Evolutionary conservation across 176 grass and related monocot species (phyloP).

Genomic region (Musa schizocarpa): DNA sequence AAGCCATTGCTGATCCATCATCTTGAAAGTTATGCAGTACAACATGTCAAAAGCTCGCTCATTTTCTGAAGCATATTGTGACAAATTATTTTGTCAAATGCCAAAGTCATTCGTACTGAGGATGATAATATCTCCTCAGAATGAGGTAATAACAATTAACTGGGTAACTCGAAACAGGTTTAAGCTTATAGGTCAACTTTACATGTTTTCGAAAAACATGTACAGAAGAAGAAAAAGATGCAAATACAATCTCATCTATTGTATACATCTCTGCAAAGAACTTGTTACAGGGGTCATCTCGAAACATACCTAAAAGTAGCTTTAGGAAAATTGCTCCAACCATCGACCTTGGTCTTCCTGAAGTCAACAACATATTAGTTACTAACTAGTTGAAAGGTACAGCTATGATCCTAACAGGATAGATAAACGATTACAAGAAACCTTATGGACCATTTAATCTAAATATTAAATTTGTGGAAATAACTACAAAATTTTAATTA

Average conservation of each 20-base stretch:
- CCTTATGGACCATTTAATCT: background rate
- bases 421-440: background rate
- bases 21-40: conserved; percentile 86
- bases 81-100: background rate
- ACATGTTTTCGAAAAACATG: background rate
- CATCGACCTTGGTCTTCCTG: conserved; percentile 74
- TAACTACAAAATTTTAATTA: background rate
- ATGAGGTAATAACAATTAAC: background rate
- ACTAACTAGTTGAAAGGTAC: no score
- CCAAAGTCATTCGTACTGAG: background rate
- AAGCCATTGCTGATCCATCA: conserved; percentile 97
- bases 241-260: no score
- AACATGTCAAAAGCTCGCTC: conserved; percentile 81
- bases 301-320: conserved; percentile 48
- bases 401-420: background rate
- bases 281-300: background rate
- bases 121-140: background rate
- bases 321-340: conserved; percentile 74
- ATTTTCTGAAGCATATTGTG: conserved; percentile 59
- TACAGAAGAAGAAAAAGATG: no score
- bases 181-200: background rate
- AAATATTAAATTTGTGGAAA: background rate
- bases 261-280: no score
- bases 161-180: background rate
- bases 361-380: conserved; percentile 14